Evolutionary conservation across 1,139 yeast species (phyloP).

Genomic region (Candida sojae): DNA sequence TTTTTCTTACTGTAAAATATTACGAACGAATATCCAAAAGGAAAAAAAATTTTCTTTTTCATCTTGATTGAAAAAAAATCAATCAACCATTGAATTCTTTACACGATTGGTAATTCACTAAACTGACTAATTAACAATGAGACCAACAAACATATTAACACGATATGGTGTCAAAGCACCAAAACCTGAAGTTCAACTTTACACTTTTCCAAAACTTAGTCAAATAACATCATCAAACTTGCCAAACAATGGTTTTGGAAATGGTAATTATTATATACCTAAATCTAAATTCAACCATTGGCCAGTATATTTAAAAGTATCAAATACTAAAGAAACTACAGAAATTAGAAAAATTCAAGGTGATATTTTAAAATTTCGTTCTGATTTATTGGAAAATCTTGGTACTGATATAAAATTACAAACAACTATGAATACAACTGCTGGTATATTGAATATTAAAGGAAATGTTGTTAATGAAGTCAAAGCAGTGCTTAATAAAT

Average conservation of each 20-base stretch:
- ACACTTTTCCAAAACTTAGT: constrained; percentile 8
- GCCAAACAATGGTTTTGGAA: constrained; percentile 43
- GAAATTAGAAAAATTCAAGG: constrained; percentile 69
- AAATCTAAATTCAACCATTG: constrained; percentile 63
- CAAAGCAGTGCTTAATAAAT: constrained; percentile 33
- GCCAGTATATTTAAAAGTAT: constrained; percentile 66
- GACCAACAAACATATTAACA: constrained; percentile 17
- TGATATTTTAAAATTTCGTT: constrained; percentile 56
- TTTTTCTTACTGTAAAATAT: neutral
- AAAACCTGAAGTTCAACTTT: constrained; percentile 5
- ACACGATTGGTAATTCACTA: neutral
- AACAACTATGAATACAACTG: constrained; percentile 41
- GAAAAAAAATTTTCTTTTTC: neutral
- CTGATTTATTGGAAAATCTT: constrained; percentile 55
- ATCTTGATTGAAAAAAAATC: neutral
- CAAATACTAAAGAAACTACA: constrained; percentile 56
- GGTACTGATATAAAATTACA: constrained; percentile 26
- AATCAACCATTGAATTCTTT: neutral
- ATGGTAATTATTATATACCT: constrained; percentile 46
- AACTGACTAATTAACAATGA: constrained; percentile 22
- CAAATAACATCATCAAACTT: constrained; percentile 7
- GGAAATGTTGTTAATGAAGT: constrained; percentile 56
- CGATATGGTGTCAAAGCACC: constrained; percentile 5
- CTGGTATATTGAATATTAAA: constrained; percentile 51
- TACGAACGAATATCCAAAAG: no score